Evolutionary conservation across 2,329 filamentous ascomycete genomes (phyloP).

Genomic region (Nemania sp.): DNA sequence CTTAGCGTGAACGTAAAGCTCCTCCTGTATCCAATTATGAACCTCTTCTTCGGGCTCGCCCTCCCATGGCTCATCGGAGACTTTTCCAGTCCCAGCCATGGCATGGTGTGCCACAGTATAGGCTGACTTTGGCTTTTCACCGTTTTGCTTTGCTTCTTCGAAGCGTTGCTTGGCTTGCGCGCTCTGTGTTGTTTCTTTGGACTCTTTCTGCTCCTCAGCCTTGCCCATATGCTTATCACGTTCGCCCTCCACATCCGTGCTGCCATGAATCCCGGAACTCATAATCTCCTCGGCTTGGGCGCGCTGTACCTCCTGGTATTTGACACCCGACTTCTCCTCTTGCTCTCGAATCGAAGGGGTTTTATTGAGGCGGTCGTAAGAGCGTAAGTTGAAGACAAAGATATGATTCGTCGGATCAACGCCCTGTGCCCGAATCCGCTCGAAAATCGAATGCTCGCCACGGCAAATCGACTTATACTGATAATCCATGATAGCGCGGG

Average conservation of each 20-base stretch:
- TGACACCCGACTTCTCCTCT: constrained; percentile 84
- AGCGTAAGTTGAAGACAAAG: constrained; percentile 93
- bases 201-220: constrained; percentile 53
- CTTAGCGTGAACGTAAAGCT: constrained; percentile 95
- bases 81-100: constrained; percentile 75
- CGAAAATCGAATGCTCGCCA: constrained; percentile 91
- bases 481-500: constrained; percentile 96
- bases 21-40: constrained; percentile 92
- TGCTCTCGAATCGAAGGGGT: constrained; percentile 78
- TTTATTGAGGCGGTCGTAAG: constrained; percentile 91
- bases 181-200: constrained; percentile 52
- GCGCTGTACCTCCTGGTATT: constrained; percentile 86
- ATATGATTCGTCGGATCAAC: constrained; percentile 84
- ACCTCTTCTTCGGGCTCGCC: constrained; percentile 81
- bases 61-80: constrained; percentile 80
- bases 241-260: constrained; percentile 58
- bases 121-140: constrained; percentile 54
- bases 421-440: constrained; percentile 77
- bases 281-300: constrained; percentile 92
- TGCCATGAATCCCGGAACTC: constrained; percentile 76
- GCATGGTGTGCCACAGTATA: constrained; percentile 79
- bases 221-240: constrained; percentile 63
- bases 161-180: constrained; percentile 65
- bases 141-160: constrained; percentile 59
- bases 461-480: constrained; percentile 97